Conservation (phyloP, 306 rosid species). For the Lupinus albus region DNA sequence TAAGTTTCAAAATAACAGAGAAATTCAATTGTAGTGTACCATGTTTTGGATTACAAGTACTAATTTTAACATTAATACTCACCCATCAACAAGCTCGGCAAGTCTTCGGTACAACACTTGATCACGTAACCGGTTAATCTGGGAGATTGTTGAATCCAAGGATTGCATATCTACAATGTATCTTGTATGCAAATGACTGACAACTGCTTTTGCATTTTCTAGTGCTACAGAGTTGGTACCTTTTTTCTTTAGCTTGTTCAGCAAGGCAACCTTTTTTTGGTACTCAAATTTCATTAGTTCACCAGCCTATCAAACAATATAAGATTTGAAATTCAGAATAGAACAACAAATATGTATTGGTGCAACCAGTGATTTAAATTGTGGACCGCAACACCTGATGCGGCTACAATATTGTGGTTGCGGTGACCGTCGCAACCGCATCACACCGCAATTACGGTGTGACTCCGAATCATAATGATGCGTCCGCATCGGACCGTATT, state of each 20-base stretch:
- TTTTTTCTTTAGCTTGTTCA: constrained; percentile 75
- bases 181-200: constrained; percentile 93
- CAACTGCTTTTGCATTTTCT: constrained; percentile 89
- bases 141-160: constrained; percentile 93
- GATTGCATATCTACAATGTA: constrained; percentile 99
- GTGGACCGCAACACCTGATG: too few species aligned
- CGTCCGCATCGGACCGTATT: too few species aligned
- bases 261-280: constrained; percentile 77
- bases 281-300: constrained; percentile 89
- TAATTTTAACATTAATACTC: constrained; percentile 42
- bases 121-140: constrained; percentile 88
- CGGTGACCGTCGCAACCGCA: too few species aligned
- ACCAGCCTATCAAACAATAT: constrained; percentile 71
- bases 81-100: constrained; percentile 77
- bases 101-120: constrained; percentile 80
- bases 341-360: neutral
- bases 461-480: too few species aligned
- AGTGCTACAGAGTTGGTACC: constrained; percentile 67
- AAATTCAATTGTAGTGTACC: neutral
- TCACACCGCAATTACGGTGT: too few species aligned
- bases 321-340: constrained; percentile 32
- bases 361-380: too few species aligned
- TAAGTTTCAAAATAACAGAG: neutral
- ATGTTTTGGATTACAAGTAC: neutral
- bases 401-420: too few species aligned